These are phyloP conservation scores for Phytophthora pistaciae DNA, from an alignment of 352 stramenopile species.

Conservation along the genomic window DNA sequence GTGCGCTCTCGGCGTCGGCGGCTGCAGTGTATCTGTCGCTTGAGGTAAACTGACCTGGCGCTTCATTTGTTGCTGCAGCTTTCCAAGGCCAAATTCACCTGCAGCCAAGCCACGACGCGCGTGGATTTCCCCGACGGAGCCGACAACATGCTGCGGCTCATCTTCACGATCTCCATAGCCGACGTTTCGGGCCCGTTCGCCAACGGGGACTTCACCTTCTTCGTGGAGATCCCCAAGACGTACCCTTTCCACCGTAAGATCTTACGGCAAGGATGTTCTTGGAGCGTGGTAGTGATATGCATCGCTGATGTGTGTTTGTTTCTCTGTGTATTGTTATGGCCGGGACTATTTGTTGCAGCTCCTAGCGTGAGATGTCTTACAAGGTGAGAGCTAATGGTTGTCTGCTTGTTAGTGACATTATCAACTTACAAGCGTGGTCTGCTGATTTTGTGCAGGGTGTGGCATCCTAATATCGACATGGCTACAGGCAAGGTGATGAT, in stretches of 20 bases:
- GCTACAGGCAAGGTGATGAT: slow-evolving; percentile 87
- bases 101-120: slow-evolving; percentile 75
- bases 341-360: slow-evolving; percentile 42
- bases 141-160: slow-evolving; percentile 83
- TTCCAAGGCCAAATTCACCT: slow-evolving; percentile 85
- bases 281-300: not conserved
- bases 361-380: slow-evolving; percentile 78
- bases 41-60: slow-evolving; percentile 14
- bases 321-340: not conserved
- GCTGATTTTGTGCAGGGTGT: slow-evolving; percentile 57
- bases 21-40: not conserved
- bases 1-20: slow-evolving; percentile 27
- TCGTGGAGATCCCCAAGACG: slow-evolving; percentile 88
- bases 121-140: slow-evolving; percentile 87
- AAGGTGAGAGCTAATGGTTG: slow-evolving; percentile 40
- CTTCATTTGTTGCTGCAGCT: slow-evolving; percentile 47
- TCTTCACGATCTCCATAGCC: slow-evolving; percentile 84
- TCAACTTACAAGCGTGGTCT: not conserved
- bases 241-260: slow-evolving; percentile 86
- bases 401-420: not conserved
- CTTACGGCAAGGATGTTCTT: not conserved
- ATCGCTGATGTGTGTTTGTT: not conserved
- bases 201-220: slow-evolving; percentile 89
- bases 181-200: slow-evolving; percentile 79
- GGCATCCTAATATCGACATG: slow-evolving; percentile 88